Evolutionary conservation across 1,284 basidiomycete genomes (phyloP).

Genomic region (Amylostereum chailletii): DNA sequence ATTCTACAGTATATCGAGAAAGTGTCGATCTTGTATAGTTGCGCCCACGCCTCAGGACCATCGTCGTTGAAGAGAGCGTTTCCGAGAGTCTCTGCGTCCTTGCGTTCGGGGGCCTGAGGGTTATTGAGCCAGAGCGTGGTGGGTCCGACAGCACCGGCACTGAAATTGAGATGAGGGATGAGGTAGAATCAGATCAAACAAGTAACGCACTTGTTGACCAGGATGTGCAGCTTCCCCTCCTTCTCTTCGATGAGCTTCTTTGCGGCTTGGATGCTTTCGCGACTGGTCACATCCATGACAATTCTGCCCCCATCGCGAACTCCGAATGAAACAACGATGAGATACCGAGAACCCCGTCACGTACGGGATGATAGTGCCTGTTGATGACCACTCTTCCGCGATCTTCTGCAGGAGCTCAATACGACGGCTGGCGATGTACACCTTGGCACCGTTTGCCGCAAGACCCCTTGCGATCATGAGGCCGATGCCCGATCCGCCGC

Average conservation of each 20-base stretch:
- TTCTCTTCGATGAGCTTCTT: slow-evolving; percentile 43
- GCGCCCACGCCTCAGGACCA: slow-evolving; percentile 50
- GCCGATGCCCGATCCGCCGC: slow-evolving; percentile 76
- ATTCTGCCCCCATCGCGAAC: slow-evolving; percentile 31
- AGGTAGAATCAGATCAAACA: background rate
- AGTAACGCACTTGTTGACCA: slow-evolving; percentile 66
- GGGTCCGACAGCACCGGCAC: slow-evolving; percentile 68
- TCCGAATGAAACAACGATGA: slow-evolving; percentile 2
- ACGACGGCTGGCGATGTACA: slow-evolving; percentile 72
- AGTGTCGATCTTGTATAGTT: slow-evolving; percentile 57
- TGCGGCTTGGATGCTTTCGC: slow-evolving; percentile 51
- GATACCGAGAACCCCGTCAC: slow-evolving; percentile 14
- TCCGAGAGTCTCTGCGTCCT: slow-evolving; percentile 53
- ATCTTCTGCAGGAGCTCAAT: slow-evolving; percentile 52
- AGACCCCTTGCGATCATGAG: slow-evolving; percentile 69
- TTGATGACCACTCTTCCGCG: slow-evolving; percentile 36
- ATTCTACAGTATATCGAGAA: slow-evolving; percentile 64
- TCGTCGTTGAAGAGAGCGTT: slow-evolving; percentile 61
- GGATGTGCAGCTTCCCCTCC: slow-evolving; percentile 68
- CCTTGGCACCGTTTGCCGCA: slow-evolving; percentile 71
- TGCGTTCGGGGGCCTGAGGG: slow-evolving; percentile 44
- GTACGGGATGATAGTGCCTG: slow-evolving; percentile 48
- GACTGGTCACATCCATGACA: slow-evolving; percentile 62
- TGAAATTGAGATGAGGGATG: slow-evolving; percentile 18
- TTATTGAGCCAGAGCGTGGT: slow-evolving; percentile 48